phyloP scores from a whole-genome alignment of 345 rosid genomes.

The Acer negundo region DNA sequence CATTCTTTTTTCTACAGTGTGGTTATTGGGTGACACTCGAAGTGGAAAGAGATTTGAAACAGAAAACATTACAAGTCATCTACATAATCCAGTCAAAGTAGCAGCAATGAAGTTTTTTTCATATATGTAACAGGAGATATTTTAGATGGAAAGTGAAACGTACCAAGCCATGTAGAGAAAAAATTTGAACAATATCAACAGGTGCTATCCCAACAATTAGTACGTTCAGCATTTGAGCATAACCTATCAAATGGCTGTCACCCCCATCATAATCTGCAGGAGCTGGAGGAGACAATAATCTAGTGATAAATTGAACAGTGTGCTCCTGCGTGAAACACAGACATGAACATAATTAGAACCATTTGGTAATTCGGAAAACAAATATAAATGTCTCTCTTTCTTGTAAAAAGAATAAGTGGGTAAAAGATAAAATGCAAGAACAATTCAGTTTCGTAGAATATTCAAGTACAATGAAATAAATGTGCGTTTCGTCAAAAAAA shows the following conservation, averaged over 20 bases:
- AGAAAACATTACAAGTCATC: background rate
- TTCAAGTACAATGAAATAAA: background rate
- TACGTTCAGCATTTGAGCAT: conserved; percentile 85
- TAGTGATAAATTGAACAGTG: conserved; percentile 75
- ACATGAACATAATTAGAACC: conserved; percentile 5
- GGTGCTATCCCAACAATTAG: conserved; percentile 85
- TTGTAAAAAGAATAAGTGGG: background rate
- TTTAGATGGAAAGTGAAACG: conserved; percentile 24
- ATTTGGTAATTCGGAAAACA: background rate
- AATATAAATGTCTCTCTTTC: background rate
- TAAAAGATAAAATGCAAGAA: conserved; percentile 7
- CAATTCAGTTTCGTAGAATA: background rate
- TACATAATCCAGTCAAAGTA: background rate
- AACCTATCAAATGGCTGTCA: conserved; percentile 70
- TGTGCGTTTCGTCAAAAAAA: background rate
- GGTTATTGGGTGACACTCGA: background rate
- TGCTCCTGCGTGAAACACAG: conserved; percentile 67
- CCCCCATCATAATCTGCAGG: conserved; percentile 57
- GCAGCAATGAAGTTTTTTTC: background rate
- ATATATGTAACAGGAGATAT: background rate
- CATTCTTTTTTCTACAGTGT: background rate
- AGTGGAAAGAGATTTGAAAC: background rate
- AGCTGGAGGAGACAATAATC: conserved; percentile 77
- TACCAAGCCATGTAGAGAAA: conserved; percentile 94
- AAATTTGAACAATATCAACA: conserved; percentile 88